Evolutionary conservation across 805 yeast species (phyloP).

Genomic region (Jamesozyma hellenica): DNA sequence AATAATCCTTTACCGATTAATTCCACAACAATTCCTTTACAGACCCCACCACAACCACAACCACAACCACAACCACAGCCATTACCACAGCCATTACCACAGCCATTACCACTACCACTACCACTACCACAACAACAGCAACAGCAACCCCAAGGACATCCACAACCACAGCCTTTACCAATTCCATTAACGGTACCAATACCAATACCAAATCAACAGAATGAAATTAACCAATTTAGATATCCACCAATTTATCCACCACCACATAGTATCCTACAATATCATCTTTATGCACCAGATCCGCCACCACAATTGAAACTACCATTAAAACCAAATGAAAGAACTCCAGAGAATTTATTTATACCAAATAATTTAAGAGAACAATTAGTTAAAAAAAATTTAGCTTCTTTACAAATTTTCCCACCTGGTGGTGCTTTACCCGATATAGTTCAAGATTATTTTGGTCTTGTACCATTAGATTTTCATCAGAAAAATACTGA

Average conservation of each 20-base stretch:
- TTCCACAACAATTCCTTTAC: background rate
- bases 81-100: background rate
- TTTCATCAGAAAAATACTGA: slow-evolving; percentile 30
- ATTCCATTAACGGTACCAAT: background rate
- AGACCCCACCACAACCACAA: background rate
- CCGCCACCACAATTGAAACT: slow-evolving; percentile 65
- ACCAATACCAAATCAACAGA: background rate
- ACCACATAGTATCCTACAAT: slow-evolving; percentile 43
- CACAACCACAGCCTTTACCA: too few species aligned
- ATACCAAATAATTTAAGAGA: slow-evolving; percentile 66
- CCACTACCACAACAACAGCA: background rate
- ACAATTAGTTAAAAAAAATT: slow-evolving; percentile 59
- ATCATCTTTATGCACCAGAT: slow-evolving; percentile 82
- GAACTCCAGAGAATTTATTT: slow-evolving; percentile 59
- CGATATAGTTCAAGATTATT: slow-evolving; percentile 70
- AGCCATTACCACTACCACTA: too few species aligned
- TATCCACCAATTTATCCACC: slow-evolving; percentile 32
- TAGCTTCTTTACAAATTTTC: slow-evolving; percentile 65
- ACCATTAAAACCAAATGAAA: slow-evolving; percentile 59
- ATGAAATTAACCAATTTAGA: slow-evolving; percentile 10
- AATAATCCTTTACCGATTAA: too few species aligned
- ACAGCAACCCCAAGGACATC: too few species aligned
- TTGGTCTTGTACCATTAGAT: slow-evolving; percentile 78
- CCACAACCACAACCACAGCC: background rate
- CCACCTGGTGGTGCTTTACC: slow-evolving; percentile 42